Base-by-base conservation (phyloP, 2,329 filamentous ascomycete species). In the Clonostachys sp. region DNA sequence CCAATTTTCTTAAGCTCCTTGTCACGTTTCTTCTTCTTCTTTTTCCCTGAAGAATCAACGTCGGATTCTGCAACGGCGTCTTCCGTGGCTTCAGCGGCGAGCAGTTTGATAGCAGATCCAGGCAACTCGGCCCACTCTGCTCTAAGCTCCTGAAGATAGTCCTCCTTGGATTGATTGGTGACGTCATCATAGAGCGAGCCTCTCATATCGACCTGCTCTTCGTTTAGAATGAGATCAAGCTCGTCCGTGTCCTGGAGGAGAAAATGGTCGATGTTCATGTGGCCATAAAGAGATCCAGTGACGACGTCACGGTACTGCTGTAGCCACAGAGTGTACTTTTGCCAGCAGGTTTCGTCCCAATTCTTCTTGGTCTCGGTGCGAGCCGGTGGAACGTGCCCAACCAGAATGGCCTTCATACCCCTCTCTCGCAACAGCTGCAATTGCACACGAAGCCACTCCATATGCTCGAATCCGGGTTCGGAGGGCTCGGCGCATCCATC, bases 251-350 rank as follows among this genome's bases (percentile, higher is more conserved):
- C 92, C 57, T 96, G 89, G 14, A 99, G 71, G 60, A 97, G 80
- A 66, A 99, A 99, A 65, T 99, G 94, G 58, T 99, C 94, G 54
- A 96, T 88, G 61, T 99, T 99, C 94, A 99, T 97, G 63, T 99
- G 94, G 2, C 92, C 94, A 60, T 87, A 99, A 6, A 95, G 61
- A 24, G 83, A 83, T 12, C 81, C 83, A 17, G 91, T 77, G 17
- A 99, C 77, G 36, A 99, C 86, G 63, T 99, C 94, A 34, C 94
- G 87, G 65, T 91, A 99, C 64, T 95, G 90, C 55, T 83, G 80
- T 59, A 92, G 71, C 90, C 91, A 97, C 5, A 97, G 71, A 0
- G 90, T 87, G 66, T 96, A 99, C 63, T 95, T 96, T 64, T 96
- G 92, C 91, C 92, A 99, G 70, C 94, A 99, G 0, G 88, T 91